Evolutionary conservation across 768 basidiomycete genomes (phyloP), one percentile per base, ranked within the genome.

Genomic region (Pleurotus eryngii): DNA sequence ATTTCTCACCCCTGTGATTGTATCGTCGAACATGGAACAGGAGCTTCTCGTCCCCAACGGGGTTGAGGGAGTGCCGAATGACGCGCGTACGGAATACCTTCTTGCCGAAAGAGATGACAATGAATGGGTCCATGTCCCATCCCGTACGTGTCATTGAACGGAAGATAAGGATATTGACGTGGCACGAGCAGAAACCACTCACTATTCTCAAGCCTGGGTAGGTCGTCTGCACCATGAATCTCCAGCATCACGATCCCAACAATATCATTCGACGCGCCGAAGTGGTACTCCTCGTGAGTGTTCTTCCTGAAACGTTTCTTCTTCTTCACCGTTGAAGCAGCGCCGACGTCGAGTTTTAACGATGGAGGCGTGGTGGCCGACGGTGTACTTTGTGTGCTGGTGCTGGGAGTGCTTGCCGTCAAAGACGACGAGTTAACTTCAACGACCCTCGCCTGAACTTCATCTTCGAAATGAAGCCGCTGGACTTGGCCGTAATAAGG

Each of bases 61-160:
- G 96, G 67, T 91, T 93, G 57, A 73, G 74, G 0, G 84, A 86
- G 70, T 95, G 92, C 3, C 94, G 83, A 55, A 95, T 86, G 24
- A 94, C 85, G 30, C 90, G 86, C 0, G 95, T 98, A 2, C n/a
- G n/a, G n/a, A n/a, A n/a, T n/a, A n/a, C n/a, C n/a, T n/a, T n/a
- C n/a, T n/a, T n/a, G n/a, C n/a, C 92, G 61, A 99, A 99, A 2
- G 92, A 93, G 61, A 95, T 82, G 60, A 99, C 94, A 18, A 92
- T 90, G 66, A 98, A 98, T 0, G 95, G 95, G 65, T 98, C 95
- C 95, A 98, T 97, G 68, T 98, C 95, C 82, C 87, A 95, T 0
- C 90, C 91, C 0, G 84, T 90, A 30, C 89, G 84, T 1, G 87
- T 92, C 84, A 92, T 90, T 91, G 56, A 14, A 1, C 8, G 48